Conservation (phyloP, 2,329 filamentous ascomycete genomes). For the Neofusicoccum kwambonambiense region DNA sequence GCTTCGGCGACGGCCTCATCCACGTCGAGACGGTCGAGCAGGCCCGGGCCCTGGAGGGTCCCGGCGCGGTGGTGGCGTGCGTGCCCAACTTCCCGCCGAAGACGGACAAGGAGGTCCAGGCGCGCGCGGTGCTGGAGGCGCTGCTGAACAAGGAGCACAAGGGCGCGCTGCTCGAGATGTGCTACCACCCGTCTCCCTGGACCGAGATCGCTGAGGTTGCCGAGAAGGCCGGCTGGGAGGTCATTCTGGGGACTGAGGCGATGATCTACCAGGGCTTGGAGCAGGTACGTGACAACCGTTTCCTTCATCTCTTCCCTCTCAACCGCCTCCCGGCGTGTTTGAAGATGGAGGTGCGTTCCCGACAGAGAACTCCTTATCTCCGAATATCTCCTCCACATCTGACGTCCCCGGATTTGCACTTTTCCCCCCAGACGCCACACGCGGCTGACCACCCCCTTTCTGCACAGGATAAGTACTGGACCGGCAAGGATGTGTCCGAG, state of each 20-base stretch:
- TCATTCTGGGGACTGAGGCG: conserved; percentile 73
- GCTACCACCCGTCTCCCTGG: conserved; percentile 71
- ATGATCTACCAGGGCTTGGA: conserved; percentile 76
- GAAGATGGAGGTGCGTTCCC: background rate
- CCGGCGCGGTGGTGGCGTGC: conserved; percentile 69
- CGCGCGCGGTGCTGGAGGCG: conserved; percentile 56
- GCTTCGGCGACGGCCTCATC: conserved; percentile 60
- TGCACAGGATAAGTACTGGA: conserved; percentile 55
- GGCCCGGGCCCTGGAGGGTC: conserved; percentile 56
- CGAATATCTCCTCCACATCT: background rate
- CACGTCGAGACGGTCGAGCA: conserved; percentile 63
- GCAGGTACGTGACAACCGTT: conserved; percentile 46
- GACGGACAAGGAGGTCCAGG: conserved; percentile 60
- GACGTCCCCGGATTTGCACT: conserved; percentile 13
- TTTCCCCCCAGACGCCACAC: conserved; percentile 14
- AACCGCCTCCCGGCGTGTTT: background rate
- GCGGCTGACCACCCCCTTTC: background rate
- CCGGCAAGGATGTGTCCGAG: conserved; percentile 57
- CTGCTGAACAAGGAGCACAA: conserved; percentile 54
- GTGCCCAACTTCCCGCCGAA: conserved; percentile 74
- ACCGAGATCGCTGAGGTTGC: conserved; percentile 66
- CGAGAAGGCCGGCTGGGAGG: conserved; percentile 64
- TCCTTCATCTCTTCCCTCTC: background rate
- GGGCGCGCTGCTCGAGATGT: conserved; percentile 77
- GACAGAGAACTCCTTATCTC: background rate